Base-by-base conservation (phyloP, 2,329 filamentous ascomycete species). In the Neobulgaria alba region DNA sequence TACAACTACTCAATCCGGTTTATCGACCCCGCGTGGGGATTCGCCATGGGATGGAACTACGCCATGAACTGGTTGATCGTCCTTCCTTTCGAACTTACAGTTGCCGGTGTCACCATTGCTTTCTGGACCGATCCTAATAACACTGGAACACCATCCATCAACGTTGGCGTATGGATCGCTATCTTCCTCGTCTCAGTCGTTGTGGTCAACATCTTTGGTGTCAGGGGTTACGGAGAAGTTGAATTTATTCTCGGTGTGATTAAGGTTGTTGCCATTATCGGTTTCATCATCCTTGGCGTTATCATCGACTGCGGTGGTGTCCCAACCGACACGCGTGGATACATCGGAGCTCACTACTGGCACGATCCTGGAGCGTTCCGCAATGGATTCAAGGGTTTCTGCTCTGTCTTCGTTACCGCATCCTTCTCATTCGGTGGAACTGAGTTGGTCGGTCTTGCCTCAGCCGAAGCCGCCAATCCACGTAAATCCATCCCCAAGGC, bases 1-100 rank as follows among this genome's bases (percentile, higher is more conserved):
- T 86, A 87, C 2, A 82, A 86, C 14, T 95, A 90, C 66, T 92
- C 88, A 10, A 94, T 87, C 18, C 79, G 90, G 8, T 95, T 96
- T 56, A 67, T 96, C n/a, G 88, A 95, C 56, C 89, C 89, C 1
- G 88, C 87, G 1, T 95, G 86, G 87, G 88, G 88, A 0, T 94
- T 94, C 56, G 85, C 87, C 33, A 92, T 94, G 84, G 88, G 87
- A 15, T 94, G 87, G 87, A 94, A 81, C 56, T 93, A 95, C 60
- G 85, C 85, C 3, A 61, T 95, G 50, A 85, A 93, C 63, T 95
- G 89, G 89, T 71, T 93, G 3, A 73, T 88, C 32, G 78, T 89
- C 0, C 63, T 95, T 21, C 88, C 88, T 0, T 72, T 94, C 38
- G 88, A 95, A 62, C 81, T 95, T 41, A 85, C 93, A 45, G 85